Conservation (phyloP, 2,329 filamentous ascomycete genomes). For the Trichophyton simii region DNA sequence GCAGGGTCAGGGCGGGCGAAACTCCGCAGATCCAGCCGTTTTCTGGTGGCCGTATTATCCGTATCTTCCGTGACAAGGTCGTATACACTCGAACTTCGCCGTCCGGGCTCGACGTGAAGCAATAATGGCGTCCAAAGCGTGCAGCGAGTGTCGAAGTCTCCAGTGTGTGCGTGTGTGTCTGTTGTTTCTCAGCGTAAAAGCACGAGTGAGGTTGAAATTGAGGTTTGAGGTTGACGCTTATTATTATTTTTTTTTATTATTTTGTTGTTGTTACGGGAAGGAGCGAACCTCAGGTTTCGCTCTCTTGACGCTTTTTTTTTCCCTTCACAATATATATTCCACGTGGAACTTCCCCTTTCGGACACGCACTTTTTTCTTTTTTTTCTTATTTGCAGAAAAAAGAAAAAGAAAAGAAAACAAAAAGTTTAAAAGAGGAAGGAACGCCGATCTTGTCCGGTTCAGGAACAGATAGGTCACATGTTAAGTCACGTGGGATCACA, state of each 20-base stretch:
- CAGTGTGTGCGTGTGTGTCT: too few relatives aligned
- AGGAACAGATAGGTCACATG: not conserved
- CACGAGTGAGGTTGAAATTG: too few relatives aligned
- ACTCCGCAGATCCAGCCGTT: not conserved
- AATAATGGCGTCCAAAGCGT: too few relatives aligned
- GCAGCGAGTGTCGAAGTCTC: too few relatives aligned
- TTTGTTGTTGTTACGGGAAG: not conserved
- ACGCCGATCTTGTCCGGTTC: not conserved
- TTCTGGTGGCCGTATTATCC: not conserved
- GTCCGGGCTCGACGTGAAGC: too few relatives aligned
- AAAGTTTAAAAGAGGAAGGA: not conserved
- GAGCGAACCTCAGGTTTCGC: not conserved
- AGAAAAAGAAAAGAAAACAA: not conserved
- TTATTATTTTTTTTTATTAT: not conserved
- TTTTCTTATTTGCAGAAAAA: not conserved
- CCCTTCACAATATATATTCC: not conserved
- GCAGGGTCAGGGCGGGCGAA: not conserved
- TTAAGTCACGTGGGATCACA: not conserved
- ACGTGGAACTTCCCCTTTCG: slow-evolving; percentile 3
- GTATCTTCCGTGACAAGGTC: not conserved
- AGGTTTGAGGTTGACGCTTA: not conserved
- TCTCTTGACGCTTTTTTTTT: too few relatives aligned
- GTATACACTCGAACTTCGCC: not conserved
- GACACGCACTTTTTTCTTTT: not conserved
- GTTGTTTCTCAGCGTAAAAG: too few relatives aligned